Evolutionary conservation across 177 flowering plant species (phyloP).

Genomic region (Vitis hybrid): DNA sequence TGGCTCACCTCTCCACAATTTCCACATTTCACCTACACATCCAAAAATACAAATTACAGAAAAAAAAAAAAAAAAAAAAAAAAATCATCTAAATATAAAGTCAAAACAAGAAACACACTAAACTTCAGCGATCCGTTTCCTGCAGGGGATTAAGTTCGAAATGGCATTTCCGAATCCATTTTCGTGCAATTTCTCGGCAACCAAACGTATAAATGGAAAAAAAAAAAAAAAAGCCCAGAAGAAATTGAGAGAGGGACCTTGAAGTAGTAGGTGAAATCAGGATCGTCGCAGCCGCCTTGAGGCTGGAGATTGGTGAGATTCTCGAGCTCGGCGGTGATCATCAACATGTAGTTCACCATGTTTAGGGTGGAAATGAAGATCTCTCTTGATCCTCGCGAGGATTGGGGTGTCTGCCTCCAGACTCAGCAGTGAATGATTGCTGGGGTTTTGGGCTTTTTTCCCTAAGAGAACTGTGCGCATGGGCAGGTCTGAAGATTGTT

Average conservation of each 20-base stretch:
- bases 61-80: not conserved
- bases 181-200: not conserved
- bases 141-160: too few species aligned
- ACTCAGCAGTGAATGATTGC: too few species aligned
- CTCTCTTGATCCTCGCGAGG: not conserved
- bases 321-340: slow-evolving; percentile 71
- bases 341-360: slow-evolving; percentile 51
- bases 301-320: slow-evolving; percentile 75
- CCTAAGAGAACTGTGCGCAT: too few species aligned
- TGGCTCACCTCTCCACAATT: slow-evolving; percentile 77
- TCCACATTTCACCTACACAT: slow-evolving; percentile 71
- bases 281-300: slow-evolving; percentile 82
- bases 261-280: slow-evolving; percentile 62
- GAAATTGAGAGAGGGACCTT: slow-evolving; percentile 41
- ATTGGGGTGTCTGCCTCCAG: too few species aligned
- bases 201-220: not conserved
- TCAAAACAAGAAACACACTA: not conserved
- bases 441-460: too few species aligned
- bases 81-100: not conserved
- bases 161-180: too few species aligned
- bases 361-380: slow-evolving; percentile 1
- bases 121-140: too few species aligned
- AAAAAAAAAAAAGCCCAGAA: not conserved
- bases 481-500: too few species aligned
- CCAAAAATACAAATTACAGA: not conserved